Base-by-base conservation (phyloP, 768 basidiomycete genomes). In the Kwoniella heveanensis region DNA sequence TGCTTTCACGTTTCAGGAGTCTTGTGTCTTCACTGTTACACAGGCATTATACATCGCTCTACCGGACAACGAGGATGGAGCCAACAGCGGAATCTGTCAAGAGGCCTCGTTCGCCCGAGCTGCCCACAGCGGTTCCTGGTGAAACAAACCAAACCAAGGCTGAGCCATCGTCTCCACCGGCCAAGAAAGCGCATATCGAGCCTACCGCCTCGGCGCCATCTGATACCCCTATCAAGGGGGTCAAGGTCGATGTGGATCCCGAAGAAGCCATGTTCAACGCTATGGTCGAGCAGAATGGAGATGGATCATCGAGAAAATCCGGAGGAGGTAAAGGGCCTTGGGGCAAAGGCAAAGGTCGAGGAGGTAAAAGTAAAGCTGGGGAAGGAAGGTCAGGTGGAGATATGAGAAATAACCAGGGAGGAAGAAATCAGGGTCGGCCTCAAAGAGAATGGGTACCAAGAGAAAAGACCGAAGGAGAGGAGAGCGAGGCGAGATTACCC, bases 401-500 rank as follows among this genome's bases (percentile, higher is more conserved):
- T 39, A 30, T 17, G 52, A 58, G n/a, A 54, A 57, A 59, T 54
- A 37, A 32, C 8, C 22, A 32, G 36, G 49, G 36, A 9, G 26
- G 48, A 44, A 56, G 37, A 52, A 3, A 19, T 19, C 39, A 44
- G 3, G 39, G 39, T 17, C 8, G 39, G 19, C 39, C 39, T 19
- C 39, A 44, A 17, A 44, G 39, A 17, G 39, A 57, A 27, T 57
- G 62, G 62, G 49, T 30, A 27, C 52, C 63, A 4, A 53, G 63
- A 26, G 52, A 55, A 52, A 64, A 49, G 57, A 58, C 57, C 17
- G 63, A 64, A 21, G 63, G 63, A 4, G 64, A 29, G 12, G 62
- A 60, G 5, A 44, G n/a, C 9, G 67, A 60, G 62, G 48, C 22
- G 56, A 64, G 70, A 39, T 59, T 77, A 60, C 73, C 73, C 13